Evolutionary conservation across 2,329 filamentous ascomycete species (phyloP).

Genomic region (Verticillium nonalfalfae): DNA sequence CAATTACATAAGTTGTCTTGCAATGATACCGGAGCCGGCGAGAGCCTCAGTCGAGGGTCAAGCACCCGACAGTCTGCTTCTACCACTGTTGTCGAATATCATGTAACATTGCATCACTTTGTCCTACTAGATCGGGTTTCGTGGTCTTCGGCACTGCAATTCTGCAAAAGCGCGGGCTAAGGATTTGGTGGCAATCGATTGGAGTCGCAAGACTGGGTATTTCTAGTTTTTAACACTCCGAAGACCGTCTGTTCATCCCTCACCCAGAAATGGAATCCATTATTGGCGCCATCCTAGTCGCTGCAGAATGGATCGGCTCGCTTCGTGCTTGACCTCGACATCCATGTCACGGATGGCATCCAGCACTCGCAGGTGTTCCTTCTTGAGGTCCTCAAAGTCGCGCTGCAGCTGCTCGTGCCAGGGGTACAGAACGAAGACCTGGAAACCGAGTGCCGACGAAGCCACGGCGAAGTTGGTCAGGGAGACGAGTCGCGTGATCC

Average conservation of each 20-base stretch:
- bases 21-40: too few relatives aligned
- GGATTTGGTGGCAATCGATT: too few relatives aligned
- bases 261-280: background rate
- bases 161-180: too few relatives aligned
- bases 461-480: conserved; percentile 62
- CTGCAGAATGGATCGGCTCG: conserved; percentile 9
- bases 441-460: conserved; percentile 58
- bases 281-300: conserved; percentile 7
- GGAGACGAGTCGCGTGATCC: conserved; percentile 42
- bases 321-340: conserved; percentile 9
- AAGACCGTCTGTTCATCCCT: background rate
- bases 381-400: conserved; percentile 52
- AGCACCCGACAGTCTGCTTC: too few relatives aligned
- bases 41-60: too few relatives aligned
- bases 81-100: too few relatives aligned
- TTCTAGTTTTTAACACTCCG: too few relatives aligned
- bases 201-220: too few relatives aligned
- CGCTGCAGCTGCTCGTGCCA: conserved; percentile 63
- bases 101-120: too few relatives aligned
- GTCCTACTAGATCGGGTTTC: too few relatives aligned
- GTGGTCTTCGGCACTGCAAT: too few relatives aligned
- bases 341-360: conserved; percentile 22
- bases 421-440: conserved; percentile 64
- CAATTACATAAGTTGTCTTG: too few relatives aligned
- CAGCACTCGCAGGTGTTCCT: conserved; percentile 45